Evolutionary conservation across 2,329 filamentous ascomycete genomes (phyloP).

Genomic region (Tolypocladium amazonense): DNA sequence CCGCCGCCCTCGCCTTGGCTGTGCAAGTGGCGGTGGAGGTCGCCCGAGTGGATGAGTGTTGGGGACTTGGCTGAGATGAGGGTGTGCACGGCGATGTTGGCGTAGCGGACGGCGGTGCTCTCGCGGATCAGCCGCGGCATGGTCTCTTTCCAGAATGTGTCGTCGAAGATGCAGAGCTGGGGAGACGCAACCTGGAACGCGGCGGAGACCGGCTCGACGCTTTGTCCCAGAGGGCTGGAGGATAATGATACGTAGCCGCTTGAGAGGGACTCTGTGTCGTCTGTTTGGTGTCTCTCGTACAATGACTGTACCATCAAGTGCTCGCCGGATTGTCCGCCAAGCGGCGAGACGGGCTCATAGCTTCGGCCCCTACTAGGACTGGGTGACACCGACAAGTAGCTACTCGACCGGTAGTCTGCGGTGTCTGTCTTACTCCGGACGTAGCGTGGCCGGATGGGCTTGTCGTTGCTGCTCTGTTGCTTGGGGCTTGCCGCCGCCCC

Average conservation of each 20-base stretch:
- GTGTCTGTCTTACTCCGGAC: not conserved
- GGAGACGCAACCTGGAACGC: not conserved
- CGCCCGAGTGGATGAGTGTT: conserved; percentile 1
- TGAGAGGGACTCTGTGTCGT: not conserved
- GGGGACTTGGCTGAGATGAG: conserved; percentile 16
- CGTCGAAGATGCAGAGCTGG: conserved; percentile 14
- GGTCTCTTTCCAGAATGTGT: conserved; percentile 21
- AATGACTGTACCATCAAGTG: not conserved
- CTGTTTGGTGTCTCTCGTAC: not conserved
- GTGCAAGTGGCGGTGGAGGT: not conserved
- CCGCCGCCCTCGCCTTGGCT: not conserved
- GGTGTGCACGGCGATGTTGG: conserved; percentile 25
- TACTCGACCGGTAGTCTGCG: not conserved
- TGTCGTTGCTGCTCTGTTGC: not conserved
- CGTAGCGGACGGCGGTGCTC: conserved; percentile 22
- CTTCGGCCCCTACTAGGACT: not conserved
- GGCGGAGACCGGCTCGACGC: not conserved
- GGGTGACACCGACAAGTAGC: not conserved
- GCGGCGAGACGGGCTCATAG: not conserved
- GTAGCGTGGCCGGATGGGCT: not conserved
- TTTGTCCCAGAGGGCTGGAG: not conserved
- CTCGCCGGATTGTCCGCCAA: not conserved
- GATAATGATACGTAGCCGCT: not conserved
- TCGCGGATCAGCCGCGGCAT: conserved; percentile 22
- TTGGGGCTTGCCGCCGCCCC: not conserved